These are phyloP conservation scores for Trichoderma koningii DNA, from an alignment of 2,329 filamentous ascomycete genomes.

Conservation along the genomic window DNA sequence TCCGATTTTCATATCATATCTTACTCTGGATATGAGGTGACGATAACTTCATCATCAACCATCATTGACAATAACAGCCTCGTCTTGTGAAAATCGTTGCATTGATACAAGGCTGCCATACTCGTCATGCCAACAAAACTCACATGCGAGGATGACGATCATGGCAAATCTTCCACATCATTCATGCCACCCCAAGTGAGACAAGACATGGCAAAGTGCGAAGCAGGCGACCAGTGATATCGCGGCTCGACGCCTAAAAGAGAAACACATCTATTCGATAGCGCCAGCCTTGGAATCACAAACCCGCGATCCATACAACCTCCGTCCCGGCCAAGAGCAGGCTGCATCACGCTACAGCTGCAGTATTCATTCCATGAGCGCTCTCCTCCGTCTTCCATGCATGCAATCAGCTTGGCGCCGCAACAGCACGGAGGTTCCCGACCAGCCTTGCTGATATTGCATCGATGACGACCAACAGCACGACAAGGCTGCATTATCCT, in stretches of 20 bases:
- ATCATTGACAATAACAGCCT: too few relatives aligned
- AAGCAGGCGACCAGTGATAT: constrained; percentile 2
- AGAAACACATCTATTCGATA: neutral
- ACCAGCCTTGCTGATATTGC: too few relatives aligned
- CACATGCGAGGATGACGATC: too few relatives aligned
- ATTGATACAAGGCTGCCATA: too few relatives aligned
- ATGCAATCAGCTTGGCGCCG: too few relatives aligned
- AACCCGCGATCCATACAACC: too few relatives aligned
- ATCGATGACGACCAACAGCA: too few relatives aligned
- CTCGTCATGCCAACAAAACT: neutral
- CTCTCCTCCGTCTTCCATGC: neutral
- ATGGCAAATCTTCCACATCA: neutral
- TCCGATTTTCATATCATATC: neutral
- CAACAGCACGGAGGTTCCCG: too few relatives aligned
- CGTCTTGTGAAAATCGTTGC: too few relatives aligned
- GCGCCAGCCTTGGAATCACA: neutral
- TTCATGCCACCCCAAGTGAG: neutral
- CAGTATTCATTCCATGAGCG: neutral
- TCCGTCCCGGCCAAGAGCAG: neutral
- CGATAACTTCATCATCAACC: too few relatives aligned
- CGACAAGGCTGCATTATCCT: too few relatives aligned
- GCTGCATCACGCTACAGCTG: neutral
- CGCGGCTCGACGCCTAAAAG: neutral
- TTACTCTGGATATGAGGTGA: too few relatives aligned
- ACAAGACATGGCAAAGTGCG: neutral